phyloP scores from a whole-genome alignment of 2,329 filamentous ascomycete genomes.

The Nannizziopsis arthrosporioides region DNA sequence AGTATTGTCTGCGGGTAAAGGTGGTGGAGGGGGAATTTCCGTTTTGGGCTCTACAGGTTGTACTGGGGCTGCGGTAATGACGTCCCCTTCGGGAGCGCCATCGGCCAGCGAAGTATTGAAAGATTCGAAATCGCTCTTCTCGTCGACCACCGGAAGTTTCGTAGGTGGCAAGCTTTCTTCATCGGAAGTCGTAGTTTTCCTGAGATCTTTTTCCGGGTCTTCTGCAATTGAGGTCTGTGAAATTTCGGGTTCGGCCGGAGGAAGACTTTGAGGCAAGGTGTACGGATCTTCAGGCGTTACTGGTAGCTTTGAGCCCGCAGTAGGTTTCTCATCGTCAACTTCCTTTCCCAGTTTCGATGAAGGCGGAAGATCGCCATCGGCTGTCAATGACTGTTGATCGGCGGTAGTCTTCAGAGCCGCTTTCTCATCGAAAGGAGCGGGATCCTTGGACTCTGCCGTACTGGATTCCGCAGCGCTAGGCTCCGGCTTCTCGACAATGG shows the following conservation, averaged over 20 bases:
- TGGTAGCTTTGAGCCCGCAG: background rate
- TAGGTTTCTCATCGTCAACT: background rate
- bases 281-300: background rate
- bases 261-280: background rate
- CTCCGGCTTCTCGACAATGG: constrained; percentile 29
- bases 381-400: constrained; percentile 20
- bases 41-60: constrained; percentile 35
- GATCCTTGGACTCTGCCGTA: constrained; percentile 31
- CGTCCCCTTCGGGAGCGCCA: constrained; percentile 39
- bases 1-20: constrained; percentile 38
- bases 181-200: background rate
- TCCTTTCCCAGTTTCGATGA: background rate
- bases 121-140: constrained; percentile 52
- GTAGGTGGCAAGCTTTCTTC: background rate
- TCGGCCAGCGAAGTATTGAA: constrained; percentile 43
- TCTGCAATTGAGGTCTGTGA: background rate
- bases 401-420: constrained; percentile 23
- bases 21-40: constrained; percentile 43
- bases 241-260: background rate
- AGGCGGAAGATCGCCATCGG: background rate
- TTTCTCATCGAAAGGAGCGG: constrained; percentile 31
- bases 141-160: constrained; percentile 16
- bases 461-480: constrained; percentile 30
- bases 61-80: constrained; percentile 31
- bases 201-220: background rate